Evolutionary conservation across 805 yeast genomes (phyloP).

Genomic region (Middelhovenomyces tepae): DNA sequence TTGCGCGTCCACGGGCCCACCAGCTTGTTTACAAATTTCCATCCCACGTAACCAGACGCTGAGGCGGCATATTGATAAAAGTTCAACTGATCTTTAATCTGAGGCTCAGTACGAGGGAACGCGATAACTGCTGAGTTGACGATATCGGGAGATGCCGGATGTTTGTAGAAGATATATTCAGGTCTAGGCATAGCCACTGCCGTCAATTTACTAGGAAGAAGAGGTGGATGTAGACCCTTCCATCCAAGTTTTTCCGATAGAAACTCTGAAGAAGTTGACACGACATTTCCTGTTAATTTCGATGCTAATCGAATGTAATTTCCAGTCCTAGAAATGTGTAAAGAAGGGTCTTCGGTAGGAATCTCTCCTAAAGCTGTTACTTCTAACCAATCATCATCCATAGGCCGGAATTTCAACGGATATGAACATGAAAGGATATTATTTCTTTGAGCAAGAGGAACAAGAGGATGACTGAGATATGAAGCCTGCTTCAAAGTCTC

Average conservation of each 20-base stretch:
- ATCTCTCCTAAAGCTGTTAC: too few relatives aligned
- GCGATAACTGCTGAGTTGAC: conserved; percentile 1
- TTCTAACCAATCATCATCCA: conserved; percentile 21
- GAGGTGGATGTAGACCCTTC: too few relatives aligned
- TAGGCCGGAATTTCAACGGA: conserved; percentile 14
- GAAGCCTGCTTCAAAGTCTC: too few relatives aligned
- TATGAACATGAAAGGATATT: conserved; percentile 11
- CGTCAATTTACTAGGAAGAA: too few relatives aligned
- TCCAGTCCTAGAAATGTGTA: too few relatives aligned
- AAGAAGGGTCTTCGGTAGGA: too few relatives aligned
- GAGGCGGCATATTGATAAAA: conserved; percentile 16
- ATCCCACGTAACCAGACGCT: conserved; percentile 17
- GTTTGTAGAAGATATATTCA: too few relatives aligned
- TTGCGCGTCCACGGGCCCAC: conserved; percentile 13
- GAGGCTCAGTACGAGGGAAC: neutral
- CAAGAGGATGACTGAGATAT: conserved; percentile 13
- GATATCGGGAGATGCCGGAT: too few relatives aligned
- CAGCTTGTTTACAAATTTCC: conserved; percentile 12
- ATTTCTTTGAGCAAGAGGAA: conserved; percentile 14
- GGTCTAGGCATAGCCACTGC: too few relatives aligned
- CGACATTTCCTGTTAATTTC: conserved; percentile 15
- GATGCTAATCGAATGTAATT: too few relatives aligned
- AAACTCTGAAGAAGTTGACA: conserved; percentile 15
- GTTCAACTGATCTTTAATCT: conserved; percentile 7
- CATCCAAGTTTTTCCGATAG: too few relatives aligned